Base-by-base conservation (phyloP, 176 grass and related monocot genomes). In the Otatea glauca region DNA sequence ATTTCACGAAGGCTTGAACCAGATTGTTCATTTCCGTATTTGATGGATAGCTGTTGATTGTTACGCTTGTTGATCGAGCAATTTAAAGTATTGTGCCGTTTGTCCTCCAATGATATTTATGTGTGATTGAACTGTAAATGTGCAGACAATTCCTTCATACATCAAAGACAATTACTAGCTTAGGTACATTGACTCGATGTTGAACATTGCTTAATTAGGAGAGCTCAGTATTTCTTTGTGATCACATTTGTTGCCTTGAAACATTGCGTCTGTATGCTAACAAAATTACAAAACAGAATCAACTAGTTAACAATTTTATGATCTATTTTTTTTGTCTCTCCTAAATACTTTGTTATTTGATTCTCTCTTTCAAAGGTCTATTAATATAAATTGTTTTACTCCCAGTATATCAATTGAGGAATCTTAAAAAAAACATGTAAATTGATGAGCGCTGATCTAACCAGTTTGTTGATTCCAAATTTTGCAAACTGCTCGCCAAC, bases 401-500 rank as follows among this genome's bases (percentile, higher is more conserved):
- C 13, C 47, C 25, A 63, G 16, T 53, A n/a, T 65, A 4, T 38
- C 29, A 20, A 23, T 9, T 72, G 50, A 54, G n/a, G 13, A 54
- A 24, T 44, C 2, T 11, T 66, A 49, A 5, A 17, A 45, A 66
- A 42, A 3, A 20, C 7, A 59, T 42, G 60, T 16, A 8, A 56
- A 55, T 53, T 16, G 18, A 68, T 21, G 1, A 24, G 65, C n/a
- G 13, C 60, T 81, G 8, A 55, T 59, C 6, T 16, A 54, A 54
- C 24, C 48, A 44, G 11, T 12, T 35, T 10, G 23, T 24, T 66
- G 24, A 35, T 74, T 37, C 50, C 23, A 38, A 58, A 68, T 15
- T 42, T 17, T 65, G 27, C 85, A 7, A 66, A 68, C 38, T 80
- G 58, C 21, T 59, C 39, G 39, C 77, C 72, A 60, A 25, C 72